These are phyloP conservation scores for Panus rudis DNA, from an alignment of 768 basidiomycete genomes.

Conservation along the genomic window DNA sequence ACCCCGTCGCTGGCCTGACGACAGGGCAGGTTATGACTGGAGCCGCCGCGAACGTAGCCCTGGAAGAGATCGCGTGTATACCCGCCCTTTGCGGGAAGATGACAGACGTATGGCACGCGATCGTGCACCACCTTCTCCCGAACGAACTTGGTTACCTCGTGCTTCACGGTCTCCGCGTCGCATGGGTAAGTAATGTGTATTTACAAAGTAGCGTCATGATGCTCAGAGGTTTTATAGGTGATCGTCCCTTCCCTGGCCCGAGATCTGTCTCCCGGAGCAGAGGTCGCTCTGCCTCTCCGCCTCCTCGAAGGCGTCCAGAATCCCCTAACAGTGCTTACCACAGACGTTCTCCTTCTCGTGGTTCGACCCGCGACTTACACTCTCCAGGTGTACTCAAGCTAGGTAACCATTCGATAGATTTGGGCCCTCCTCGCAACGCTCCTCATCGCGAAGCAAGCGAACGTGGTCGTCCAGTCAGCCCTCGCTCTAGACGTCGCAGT, in stretches of 20 bases:
- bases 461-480: background rate
- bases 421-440: background rate
- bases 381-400: conserved; percentile 7
- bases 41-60: background rate
- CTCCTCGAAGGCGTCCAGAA: conserved; percentile 5
- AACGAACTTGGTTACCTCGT: conserved; percentile 15
- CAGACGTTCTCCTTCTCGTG: conserved; percentile 4
- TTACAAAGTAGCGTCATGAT: background rate
- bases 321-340: conserved; percentile 7
- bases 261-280: conserved; percentile 1
- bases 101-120: conserved; percentile 11
- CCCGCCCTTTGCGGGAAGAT: conserved; percentile 1
- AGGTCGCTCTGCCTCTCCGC: conserved; percentile 6
- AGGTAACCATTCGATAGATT: conserved; percentile 10
- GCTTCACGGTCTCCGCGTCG: conserved; percentile 18
- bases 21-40: background rate
- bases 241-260: background rate
- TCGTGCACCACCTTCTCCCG: conserved; percentile 6
- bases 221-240: background rate
- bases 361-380: conserved; percentile 3
- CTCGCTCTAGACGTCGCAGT: background rate
- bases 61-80: background rate
- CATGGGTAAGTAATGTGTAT: conserved; percentile 11
- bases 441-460: background rate
- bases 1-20: background rate